These are phyloP conservation scores for Diplosphaera chodatii DNA, from an alignment of 139 green algal species.

Conservation along the genomic window DNA sequence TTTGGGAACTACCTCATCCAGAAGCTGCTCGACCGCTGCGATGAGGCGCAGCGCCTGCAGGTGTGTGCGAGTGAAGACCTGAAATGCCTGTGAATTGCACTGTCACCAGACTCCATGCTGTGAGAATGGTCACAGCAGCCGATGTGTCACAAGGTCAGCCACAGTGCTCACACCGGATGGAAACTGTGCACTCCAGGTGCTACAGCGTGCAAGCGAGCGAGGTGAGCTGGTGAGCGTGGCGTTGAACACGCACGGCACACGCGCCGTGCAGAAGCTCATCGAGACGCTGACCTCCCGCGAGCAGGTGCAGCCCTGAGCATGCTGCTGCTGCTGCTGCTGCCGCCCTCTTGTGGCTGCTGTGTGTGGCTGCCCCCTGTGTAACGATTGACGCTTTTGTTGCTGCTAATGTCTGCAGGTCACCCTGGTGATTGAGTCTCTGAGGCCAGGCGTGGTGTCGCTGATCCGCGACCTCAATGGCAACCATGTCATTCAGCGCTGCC, in stretches of 20 bases:
- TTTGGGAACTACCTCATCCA: conserved; percentile 99
- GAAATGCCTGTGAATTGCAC: no score
- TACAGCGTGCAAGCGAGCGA: conserved; percentile 65
- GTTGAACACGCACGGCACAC: conserved; percentile 94
- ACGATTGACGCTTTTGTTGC: no score
- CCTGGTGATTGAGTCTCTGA: conserved; percentile 77
- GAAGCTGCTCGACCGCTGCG: conserved; percentile 95
- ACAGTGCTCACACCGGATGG: no score
- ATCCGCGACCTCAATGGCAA: conserved; percentile 99
- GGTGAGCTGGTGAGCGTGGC: conserved; percentile 79
- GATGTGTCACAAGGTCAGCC: no score
- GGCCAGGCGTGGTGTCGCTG: conserved; percentile 81
- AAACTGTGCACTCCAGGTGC: conserved; percentile 44
- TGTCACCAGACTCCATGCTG: no score
- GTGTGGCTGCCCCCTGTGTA: no score
- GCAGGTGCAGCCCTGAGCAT: no score
- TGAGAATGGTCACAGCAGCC: no score
- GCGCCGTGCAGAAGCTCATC: conserved; percentile 93
- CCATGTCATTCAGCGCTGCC: conserved; percentile 97
- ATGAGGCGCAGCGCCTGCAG: conserved; percentile 78
- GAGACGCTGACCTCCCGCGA: conserved; percentile 69
- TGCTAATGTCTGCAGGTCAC: conserved; percentile 62
- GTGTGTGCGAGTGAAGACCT: no score
- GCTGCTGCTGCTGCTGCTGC: no score
- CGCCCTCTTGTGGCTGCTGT: no score